phyloP scores from a whole-genome alignment of 116 monocot species.

The Trichopus zeylanicus region DNA sequence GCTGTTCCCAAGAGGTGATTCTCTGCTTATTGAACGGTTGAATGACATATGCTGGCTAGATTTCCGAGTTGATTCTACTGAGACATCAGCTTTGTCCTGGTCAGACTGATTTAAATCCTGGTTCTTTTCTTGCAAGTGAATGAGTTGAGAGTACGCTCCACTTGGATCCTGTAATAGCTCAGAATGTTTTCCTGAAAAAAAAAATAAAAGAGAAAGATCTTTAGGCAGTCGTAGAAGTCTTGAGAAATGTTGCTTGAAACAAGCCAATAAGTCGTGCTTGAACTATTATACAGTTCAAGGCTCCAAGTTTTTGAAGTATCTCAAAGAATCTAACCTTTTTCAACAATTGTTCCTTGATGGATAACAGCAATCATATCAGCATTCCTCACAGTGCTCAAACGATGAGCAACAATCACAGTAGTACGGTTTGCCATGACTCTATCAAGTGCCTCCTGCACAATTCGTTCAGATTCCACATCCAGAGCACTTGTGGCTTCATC shows the following conservation, averaged over 20 bases:
- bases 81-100: conserved; percentile 1
- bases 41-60: conserved; percentile 20
- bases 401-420: conserved; percentile 53
- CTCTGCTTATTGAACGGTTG: conserved; percentile 27
- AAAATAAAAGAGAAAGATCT: neutral
- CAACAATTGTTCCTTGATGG: conserved; percentile 39
- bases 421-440: conserved; percentile 55
- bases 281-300: no score
- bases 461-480: conserved; percentile 53
- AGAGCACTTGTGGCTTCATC: conserved; percentile 80
- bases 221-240: neutral
- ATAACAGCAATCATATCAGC: conserved; percentile 51
- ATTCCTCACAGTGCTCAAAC: conserved; percentile 48
- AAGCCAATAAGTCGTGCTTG: no score
- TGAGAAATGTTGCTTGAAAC: neutral
- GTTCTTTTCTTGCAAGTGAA: conserved; percentile 62
- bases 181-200: conserved; percentile 45
- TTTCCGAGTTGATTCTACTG: conserved; percentile 4
- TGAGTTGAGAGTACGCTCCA: conserved; percentile 77
- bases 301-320: neutral
- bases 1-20: conserved; percentile 27
- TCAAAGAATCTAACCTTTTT: conserved; percentile 30
- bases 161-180: conserved; percentile 51
- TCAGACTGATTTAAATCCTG: conserved; percentile 17
- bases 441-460: conserved; percentile 67